Percentiles rank a stretch among this genome's conserved stretches.
These are phyloP conservation scores for Lasiodiplodia citricola DNA, from an alignment of 2,329 filamentous ascomycete genomes.

Conservation along the genomic window DNA sequence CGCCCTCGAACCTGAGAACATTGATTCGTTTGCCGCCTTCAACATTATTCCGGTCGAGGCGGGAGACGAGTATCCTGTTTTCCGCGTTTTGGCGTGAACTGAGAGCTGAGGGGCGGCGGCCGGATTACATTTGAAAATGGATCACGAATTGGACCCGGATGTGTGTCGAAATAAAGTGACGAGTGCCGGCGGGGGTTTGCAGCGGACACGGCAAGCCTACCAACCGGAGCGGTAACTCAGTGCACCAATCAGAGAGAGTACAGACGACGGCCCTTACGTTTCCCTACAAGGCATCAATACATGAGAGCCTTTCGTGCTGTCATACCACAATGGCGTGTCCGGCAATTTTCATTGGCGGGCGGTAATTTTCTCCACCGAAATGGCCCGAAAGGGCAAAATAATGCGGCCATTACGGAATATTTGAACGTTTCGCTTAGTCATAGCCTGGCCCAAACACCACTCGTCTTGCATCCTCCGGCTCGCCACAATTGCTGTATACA, in stretches of 20 bases:
- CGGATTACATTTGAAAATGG: no score
- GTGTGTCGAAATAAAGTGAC: no score
- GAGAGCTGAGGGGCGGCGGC: neutral
- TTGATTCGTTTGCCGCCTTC: slow-evolving; percentile 45
- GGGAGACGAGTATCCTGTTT: slow-evolving; percentile 44
- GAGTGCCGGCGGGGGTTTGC: no score
- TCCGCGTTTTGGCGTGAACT: slow-evolving; percentile 13
- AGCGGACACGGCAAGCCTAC: no score
- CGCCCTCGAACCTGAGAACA: slow-evolving; percentile 45
- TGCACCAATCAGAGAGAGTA: neutral
- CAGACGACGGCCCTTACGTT: neutral
- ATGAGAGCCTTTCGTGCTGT: neutral
- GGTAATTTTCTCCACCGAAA: neutral
- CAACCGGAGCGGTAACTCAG: no score
- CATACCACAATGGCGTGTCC: neutral
- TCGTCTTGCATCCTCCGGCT: neutral
- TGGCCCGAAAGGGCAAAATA: neutral
- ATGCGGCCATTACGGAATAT: slow-evolving; percentile 14
- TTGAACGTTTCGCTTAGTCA: neutral
- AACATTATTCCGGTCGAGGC: slow-evolving; percentile 43
- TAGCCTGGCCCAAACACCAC: neutral
- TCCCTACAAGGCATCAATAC: neutral
- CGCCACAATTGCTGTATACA: neutral
- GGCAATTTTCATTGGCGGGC: neutral
- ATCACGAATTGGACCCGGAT: no score